phyloP scores from a whole-genome alignment of 352 stramenopile species.

The Globisporangium carolinianum region DNA sequence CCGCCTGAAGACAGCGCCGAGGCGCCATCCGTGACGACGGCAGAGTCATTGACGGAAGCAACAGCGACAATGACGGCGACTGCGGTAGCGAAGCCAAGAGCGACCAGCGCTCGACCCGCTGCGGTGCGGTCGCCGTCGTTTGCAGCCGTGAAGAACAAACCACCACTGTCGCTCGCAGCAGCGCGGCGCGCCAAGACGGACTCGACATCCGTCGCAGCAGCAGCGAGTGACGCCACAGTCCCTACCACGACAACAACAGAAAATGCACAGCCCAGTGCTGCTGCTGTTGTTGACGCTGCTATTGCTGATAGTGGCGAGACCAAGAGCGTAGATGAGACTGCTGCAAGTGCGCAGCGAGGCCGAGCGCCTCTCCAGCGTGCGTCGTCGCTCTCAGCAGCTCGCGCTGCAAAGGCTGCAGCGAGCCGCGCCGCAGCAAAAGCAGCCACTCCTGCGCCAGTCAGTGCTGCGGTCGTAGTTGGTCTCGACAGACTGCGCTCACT shows the following conservation, averaged over 20 bases:
- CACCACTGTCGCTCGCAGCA: conserved; percentile 4
- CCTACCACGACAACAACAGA: no score
- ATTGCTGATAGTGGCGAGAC: not conserved
- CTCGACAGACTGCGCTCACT: conserved; percentile 41
- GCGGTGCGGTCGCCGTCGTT: conserved; percentile 18
- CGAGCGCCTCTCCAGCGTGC: conserved; percentile 5
- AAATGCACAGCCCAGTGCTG: conserved; percentile 2
- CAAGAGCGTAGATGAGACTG: not conserved
- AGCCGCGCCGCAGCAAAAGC: not conserved
- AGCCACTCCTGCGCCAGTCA: not conserved
- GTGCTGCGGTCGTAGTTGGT: conserved; percentile 8
- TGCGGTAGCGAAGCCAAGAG: not conserved
- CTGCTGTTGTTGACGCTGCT: not conserved
- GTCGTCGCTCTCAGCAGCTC: conserved; percentile 24
- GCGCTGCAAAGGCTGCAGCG: conserved; percentile 16
- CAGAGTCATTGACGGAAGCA: not conserved
- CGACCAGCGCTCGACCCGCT: not conserved
- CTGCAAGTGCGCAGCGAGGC: not conserved
- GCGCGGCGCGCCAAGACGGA: conserved; percentile 19
- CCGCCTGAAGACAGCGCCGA: not conserved
- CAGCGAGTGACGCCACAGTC: not conserved
- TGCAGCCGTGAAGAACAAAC: conserved; percentile 4
- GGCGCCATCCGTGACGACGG: not conserved
- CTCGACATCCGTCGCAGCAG: conserved; percentile 1
- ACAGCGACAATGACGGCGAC: not conserved